phyloP scores from a whole-genome alignment of 177 flowering plant species.

The Viscum album region DNA sequence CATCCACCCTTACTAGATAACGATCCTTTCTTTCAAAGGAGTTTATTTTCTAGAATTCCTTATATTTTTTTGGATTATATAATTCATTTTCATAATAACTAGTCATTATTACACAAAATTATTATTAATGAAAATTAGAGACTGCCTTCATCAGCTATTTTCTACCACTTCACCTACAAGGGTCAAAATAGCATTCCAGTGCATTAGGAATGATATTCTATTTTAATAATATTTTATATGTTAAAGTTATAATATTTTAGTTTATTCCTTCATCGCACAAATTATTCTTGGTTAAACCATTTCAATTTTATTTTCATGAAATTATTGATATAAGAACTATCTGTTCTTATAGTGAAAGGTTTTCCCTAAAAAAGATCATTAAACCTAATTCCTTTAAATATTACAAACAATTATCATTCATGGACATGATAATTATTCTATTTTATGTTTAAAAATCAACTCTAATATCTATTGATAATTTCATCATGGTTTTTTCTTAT shows the following conservation, averaged over 20 bases:
- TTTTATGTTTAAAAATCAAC: neutral
- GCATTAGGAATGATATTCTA: too few species aligned
- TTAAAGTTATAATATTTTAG: neutral
- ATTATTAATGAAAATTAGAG: too few species aligned
- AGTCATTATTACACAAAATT: too few species aligned
- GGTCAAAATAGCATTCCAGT: too few species aligned
- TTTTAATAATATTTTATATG: too few species aligned
- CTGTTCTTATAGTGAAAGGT: neutral
- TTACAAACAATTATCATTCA: neutral
- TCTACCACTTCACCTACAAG: too few species aligned
- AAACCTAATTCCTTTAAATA: neutral
- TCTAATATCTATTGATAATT: neutral
- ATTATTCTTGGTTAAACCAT: neutral
- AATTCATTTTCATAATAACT: too few species aligned
- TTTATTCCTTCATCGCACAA: neutral
- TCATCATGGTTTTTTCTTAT: neutral
- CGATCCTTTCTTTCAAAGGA: too few species aligned
- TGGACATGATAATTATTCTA: neutral
- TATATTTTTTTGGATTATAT: too few species aligned
- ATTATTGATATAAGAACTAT: neutral
- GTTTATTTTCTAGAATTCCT: too few species aligned
- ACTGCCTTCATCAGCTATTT: too few species aligned
- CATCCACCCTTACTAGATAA: too few species aligned
- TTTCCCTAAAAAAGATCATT: neutral
- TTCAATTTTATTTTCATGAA: neutral